phyloP scores from a whole-genome alignment of 2,329 filamentous ascomycete genomes.

The Drechmeria coniospora region DNA sequence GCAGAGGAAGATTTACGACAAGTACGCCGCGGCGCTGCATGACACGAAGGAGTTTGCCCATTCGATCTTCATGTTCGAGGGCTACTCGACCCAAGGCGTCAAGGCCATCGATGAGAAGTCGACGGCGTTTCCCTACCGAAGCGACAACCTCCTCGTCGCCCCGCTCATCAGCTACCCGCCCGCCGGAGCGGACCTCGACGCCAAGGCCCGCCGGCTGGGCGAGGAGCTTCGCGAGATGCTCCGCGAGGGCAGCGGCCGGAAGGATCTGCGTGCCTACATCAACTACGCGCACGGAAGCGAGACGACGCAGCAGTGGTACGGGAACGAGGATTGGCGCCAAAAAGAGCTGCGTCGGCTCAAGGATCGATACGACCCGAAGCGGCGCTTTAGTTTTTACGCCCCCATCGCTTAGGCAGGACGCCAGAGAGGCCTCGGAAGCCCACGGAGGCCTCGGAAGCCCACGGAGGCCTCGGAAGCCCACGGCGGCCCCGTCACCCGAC shows the following conservation, averaged over 20 bases:
- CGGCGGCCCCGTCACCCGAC: too few relatives aligned
- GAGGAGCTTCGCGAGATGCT: slow-evolving; percentile 22
- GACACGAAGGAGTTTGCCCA: slow-evolving; percentile 11
- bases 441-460: too few relatives aligned
- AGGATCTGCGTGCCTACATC: slow-evolving; percentile 23
- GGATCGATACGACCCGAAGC: slow-evolving; percentile 27
- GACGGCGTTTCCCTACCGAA: slow-evolving; percentile 30
- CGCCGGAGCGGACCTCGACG: slow-evolving; percentile 15
- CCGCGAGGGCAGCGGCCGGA: slow-evolving; percentile 15
- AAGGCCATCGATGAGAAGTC: slow-evolving; percentile 16
- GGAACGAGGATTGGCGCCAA: slow-evolving; percentile 30
- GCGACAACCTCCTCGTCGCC: slow-evolving; percentile 25
- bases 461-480: too few relatives aligned
- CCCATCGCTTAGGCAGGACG: slow-evolving; percentile 13
- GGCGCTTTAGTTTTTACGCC: slow-evolving; percentile 25
- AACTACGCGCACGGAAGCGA: slow-evolving; percentile 36
- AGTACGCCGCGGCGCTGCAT: slow-evolving; percentile 15
- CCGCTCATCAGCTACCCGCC: slow-evolving; percentile 22
- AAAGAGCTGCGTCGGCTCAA: slow-evolving; percentile 27
- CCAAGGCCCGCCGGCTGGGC: slow-evolving; percentile 18
- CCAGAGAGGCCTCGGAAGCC: too few relatives aligned
- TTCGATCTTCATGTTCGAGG: slow-evolving; percentile 37
- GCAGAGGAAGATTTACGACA: slow-evolving; percentile 14
- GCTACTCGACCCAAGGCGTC: slow-evolving; percentile 31
- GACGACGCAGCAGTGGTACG: slow-evolving; percentile 23